Base-by-base conservation (phyloP, 768 basidiomycete species). In the Pholiota molesta region DNA sequence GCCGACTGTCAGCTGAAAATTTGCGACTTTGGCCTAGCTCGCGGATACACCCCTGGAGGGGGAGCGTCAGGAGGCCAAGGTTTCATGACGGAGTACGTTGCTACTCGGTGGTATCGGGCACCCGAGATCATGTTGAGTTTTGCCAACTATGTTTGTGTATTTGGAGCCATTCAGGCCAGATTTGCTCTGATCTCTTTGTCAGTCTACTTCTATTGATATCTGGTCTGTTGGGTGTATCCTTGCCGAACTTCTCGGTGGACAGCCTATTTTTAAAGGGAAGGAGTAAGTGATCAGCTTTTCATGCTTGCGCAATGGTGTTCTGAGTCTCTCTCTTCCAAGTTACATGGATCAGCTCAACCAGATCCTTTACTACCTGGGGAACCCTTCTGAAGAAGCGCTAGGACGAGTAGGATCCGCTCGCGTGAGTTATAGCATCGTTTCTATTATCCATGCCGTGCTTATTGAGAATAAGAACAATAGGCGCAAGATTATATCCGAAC, bases 111-210 rank as follows among this genome's bases (percentile, higher is more conserved):
- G 97, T 99, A 99, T 74, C 83, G 97, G 35, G 97, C 97, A 21
- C 97, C 97, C 0, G 97, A 99, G 78, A 99, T 99, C 77, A 99
- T 99, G 97, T 74, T 99, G 69, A 95, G 94, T 79, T 97, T 94
- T 68, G 93, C 93, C n/a, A 94, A 95, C 78, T 95, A 95, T 71
- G 95, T 95, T 67, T 73, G 91, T 79, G 11, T 26, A 37, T 55
- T 29, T 31, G 31, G 14, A 47, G 19, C 63, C n/a, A n/a, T 37
- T 17, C 31, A 49, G 14, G 47, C 16, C 47, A 23, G 47, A 49
- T 51, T 60, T n/a, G 65, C 77, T 55, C 71, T 55, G 44, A 29
- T 5, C 47, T 35, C 44, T 42, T 67, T 19, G 31, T 45, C 58
- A 93, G 91, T 90, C 91, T 31, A 93, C 92, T 42, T 87, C 90